Base-by-base conservation (phyloP, 2,329 filamentous ascomycete species). In the Arthroderma uncinatum region DNA sequence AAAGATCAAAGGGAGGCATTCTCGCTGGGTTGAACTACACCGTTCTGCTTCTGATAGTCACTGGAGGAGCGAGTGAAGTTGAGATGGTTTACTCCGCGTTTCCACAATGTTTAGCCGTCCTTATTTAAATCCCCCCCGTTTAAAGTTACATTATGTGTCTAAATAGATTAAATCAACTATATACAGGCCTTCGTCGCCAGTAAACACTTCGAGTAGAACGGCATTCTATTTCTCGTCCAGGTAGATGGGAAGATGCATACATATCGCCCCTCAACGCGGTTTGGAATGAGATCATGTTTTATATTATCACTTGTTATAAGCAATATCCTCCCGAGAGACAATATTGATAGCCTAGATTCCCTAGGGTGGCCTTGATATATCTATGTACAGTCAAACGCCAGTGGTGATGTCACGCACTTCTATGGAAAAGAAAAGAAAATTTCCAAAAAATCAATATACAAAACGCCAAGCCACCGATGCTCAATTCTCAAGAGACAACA, bases 1-100 rank as follows among this genome's bases (percentile, higher is more conserved):
- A 75, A 54, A 92, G 75, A 67, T 89, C 81, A 71, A 91, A 91
- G 33, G 84, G 76, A 34, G 81, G 78, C 36, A 62, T 66, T 63
- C 61, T 69, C 53, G 71, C 64, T 71, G 74, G 74, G 62, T 63
- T 68, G 64, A 37, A 23, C 14, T 10, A 10, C 12, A 10, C 44
- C 12, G 25, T 6, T 25, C 44, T 30, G 9, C 33, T 50, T 23
- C 36, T 34, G 28, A 6, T 14, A 14, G 40, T 25, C 33, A 19
- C 4, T 1, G 52, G 16, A 42, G 7, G 16, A 42, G 25, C 16
- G 4, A 36, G n/a, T n/a, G 16, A 53, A 8, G 23, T 36, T 33
- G 25, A 23, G 44, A 37, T 37, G 19, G n/a, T 42, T 23, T 33
- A 10, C 30, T 33, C 10, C n/a, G n/a, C n/a, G n/a, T n/a, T n/a